phyloP scores from a whole-genome alignment of 169 alveolate species.

The Cardiosporidium cionae region DNA sequence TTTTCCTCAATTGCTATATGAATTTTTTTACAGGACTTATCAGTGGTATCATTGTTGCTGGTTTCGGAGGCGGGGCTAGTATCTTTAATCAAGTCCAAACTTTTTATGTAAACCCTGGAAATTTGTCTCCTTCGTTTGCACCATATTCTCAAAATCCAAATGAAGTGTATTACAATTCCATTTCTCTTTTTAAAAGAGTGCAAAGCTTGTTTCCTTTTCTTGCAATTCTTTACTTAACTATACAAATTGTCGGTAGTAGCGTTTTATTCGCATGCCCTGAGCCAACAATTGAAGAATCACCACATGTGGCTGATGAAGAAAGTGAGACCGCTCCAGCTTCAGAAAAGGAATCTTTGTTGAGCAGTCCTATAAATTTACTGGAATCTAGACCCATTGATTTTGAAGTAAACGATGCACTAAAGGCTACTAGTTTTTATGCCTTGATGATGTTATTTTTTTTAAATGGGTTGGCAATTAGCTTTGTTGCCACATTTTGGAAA shows the following conservation, averaged over 20 bases:
- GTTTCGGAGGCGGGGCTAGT: constrained; percentile 12
- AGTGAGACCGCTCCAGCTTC: neutral
- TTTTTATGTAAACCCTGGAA: neutral
- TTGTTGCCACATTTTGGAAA: constrained; percentile 19
- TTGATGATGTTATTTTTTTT: constrained; percentile 10
- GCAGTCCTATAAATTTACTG: no score
- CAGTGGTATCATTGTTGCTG: constrained; percentile 15
- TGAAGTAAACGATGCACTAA: neutral
- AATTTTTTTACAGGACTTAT: neutral
- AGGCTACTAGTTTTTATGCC: neutral
- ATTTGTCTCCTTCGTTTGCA: constrained; percentile 3
- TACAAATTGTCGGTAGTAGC: neutral
- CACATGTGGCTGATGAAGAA: neutral
- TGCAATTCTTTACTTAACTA: neutral
- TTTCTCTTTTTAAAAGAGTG: neutral
- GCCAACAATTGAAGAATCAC: neutral
- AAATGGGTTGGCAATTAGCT: constrained; percentile 1
- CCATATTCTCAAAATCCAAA: neutral
- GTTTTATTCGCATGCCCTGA: neutral
- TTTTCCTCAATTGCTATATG: no score
- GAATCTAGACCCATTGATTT: no score
- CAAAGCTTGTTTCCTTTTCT: neutral
- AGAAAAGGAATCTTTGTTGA: neutral
- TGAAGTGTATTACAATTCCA: constrained; percentile 7
- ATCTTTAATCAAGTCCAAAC: constrained; percentile 5